phyloP scores from a whole-genome alignment of 2,329 filamentous ascomycete genomes.

The Botrytis byssoidea region DNA sequence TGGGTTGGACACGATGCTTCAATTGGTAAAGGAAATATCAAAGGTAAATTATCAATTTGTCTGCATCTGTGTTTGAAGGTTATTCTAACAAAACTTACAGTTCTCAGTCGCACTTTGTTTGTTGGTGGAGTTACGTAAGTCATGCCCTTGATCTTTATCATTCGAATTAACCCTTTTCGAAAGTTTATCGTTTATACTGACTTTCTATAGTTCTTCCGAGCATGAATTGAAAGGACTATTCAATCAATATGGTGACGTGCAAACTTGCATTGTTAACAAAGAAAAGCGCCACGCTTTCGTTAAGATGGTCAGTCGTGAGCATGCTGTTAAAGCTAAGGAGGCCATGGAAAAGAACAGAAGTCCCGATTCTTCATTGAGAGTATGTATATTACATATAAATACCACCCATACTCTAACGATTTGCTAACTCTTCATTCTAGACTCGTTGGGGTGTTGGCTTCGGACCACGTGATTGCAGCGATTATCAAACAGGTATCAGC shows the following conservation, averaged over 20 bases:
- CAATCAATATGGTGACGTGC: conserved; percentile 77
- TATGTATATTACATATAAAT: conserved; percentile 27
- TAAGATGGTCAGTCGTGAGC: conserved; percentile 90
- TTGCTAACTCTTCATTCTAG: conserved; percentile 44
- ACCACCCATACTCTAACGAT: neutral
- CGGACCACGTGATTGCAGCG: conserved; percentile 93
- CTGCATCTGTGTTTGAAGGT: conserved; percentile 1
- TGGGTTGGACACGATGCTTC: conserved; percentile 76
- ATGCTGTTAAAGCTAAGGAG: conserved; percentile 79
- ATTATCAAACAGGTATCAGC: conserved; percentile 89
- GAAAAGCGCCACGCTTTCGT: conserved; percentile 99
- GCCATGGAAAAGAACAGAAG: conserved; percentile 80
- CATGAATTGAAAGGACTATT: conserved; percentile 80
- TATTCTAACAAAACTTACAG: conserved; percentile 44
- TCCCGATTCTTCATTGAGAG: conserved; percentile 53
- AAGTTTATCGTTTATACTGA: conserved; percentile 30
- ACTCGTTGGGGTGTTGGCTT: conserved; percentile 98
- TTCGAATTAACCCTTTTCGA: conserved; percentile 20
- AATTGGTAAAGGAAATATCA: conserved; percentile 76
- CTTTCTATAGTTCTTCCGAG: conserved; percentile 63
- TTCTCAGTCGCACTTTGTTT: conserved; percentile 91
- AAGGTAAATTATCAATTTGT: conserved; percentile 48
- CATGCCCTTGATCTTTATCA: neutral
- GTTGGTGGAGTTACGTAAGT: conserved; percentile 91
- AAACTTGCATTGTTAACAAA: conserved; percentile 97